phyloP scores from a whole-genome alignment of 2,329 filamentous ascomycete species.

The Nemania serpens region DNA sequence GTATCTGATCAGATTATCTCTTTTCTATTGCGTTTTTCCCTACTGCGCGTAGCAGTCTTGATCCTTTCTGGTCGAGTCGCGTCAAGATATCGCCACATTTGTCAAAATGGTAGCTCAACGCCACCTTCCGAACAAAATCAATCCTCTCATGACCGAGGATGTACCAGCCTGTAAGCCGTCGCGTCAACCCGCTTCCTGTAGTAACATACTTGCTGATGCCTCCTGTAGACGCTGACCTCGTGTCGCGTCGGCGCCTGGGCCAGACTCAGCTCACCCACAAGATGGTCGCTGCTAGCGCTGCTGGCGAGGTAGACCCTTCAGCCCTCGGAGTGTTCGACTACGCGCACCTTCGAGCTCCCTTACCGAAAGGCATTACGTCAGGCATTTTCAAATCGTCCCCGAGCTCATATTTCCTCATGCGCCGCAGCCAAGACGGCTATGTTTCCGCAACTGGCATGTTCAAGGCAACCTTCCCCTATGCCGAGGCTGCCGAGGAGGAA shows the following conservation, averaged over 20 bases:
- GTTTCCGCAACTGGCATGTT: slow-evolving; percentile 91
- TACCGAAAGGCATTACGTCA: slow-evolving; percentile 88
- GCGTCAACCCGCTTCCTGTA: slow-evolving; percentile 4
- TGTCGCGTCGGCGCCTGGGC: slow-evolving; percentile 83
- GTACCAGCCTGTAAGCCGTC: slow-evolving; percentile 63
- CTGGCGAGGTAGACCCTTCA: slow-evolving; percentile 72
- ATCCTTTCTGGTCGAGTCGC: slow-evolving; percentile 29
- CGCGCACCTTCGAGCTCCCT: slow-evolving; percentile 87
- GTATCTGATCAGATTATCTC: slow-evolving; percentile 30
- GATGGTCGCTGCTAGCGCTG: slow-evolving; percentile 71
- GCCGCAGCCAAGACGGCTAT: slow-evolving; percentile 82
- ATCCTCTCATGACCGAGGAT: slow-evolving; percentile 68
- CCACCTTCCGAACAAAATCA: slow-evolving; percentile 64
- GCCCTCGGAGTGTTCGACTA: slow-evolving; percentile 90
- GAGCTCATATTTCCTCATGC: slow-evolving; percentile 96
- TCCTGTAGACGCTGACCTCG: slow-evolving; percentile 69
- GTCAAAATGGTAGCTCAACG: slow-evolving; percentile 48
- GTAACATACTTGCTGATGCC: slow-evolving; percentile 25
- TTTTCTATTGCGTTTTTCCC: background rate
- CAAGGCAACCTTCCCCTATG: slow-evolving; percentile 85
- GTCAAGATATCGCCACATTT: slow-evolving; percentile 19
- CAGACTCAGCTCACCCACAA: slow-evolving; percentile 90
- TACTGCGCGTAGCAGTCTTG: slow-evolving; percentile 17
- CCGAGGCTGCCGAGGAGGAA: slow-evolving; percentile 73
- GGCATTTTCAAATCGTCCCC: slow-evolving; percentile 91